Base-by-base conservation (phyloP, 164 flowering plant species). In the Nelumbo lutea region DNA sequence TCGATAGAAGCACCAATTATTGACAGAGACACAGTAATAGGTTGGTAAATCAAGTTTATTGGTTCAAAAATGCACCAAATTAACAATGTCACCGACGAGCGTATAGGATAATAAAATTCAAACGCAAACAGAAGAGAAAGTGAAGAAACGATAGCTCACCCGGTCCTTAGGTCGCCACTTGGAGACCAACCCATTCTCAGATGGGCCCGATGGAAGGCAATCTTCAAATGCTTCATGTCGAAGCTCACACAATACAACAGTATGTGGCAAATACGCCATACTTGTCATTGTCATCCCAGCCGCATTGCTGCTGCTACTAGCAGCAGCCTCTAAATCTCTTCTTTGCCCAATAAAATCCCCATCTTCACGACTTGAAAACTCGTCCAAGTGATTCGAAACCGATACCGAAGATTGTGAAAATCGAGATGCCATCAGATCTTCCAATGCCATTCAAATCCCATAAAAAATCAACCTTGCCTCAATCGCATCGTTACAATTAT, bases 91-190 rank as follows among this genome's bases (percentile, higher is more conserved):
- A 27, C 27, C 27, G 27, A 27, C 27, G 27, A 27, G 27, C 27
- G 27, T 27, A 27, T 27, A 27, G 27, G 27, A 27, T 27, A 27
- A 27, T 27, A 27, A 27, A 27, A 27, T 27, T 27, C 27, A 27
- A 48, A 51, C 62, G 61, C n/a, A 65, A 65, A 2, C n/a, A 50
- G 60, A 59, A 2, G 7, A 42, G 10, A 15, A 10, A 58, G 6
- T 3, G 42, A 52, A 40, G 65, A n/a, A 42, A 41, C 43, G 15
- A 71, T 15, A 69, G 71, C 77, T 79, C 84, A 95, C 98, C 74
- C 96, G 81, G 58, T 92, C 97, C 73, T 83, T 89, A 9, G 90
- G 92, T 63, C 97, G 81, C 97, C 97, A 95, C 72, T 88, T 95
- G 1, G 97, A 90, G 47, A 85, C 96, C 71, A 88, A 72, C 5